phyloP scores from a whole-genome alignment of 2,329 filamentous ascomycete genomes.

The Colletotrichum lindemuthianum region DNA sequence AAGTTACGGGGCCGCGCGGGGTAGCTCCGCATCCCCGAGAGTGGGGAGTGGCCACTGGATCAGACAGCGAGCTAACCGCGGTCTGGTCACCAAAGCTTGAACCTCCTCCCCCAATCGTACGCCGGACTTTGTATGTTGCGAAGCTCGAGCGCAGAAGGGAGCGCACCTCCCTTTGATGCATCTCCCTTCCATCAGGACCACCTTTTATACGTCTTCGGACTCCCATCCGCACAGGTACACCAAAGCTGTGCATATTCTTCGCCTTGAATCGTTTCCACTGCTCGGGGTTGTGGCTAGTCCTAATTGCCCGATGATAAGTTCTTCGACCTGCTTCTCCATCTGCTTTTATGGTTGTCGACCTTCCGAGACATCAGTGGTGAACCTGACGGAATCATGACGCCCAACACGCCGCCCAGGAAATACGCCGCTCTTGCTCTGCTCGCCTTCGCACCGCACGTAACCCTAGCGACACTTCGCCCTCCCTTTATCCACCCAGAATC shows the following conservation, averaged over 20 bases:
- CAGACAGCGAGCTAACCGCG: too few relatives aligned
- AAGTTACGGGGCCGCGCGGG: constrained; percentile 27
- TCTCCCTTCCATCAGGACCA: constrained; percentile 16
- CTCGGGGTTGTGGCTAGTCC: not conserved
- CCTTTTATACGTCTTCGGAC: not conserved
- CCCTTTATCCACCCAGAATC: constrained; percentile 37
- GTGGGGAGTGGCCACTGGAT: too few relatives aligned
- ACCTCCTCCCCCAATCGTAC: constrained; percentile 13
- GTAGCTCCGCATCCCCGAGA: constrained; percentile 22
- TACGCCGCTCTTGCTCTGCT: constrained; percentile 12
- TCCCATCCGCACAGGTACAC: constrained; percentile 1
- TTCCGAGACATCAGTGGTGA: not conserved
- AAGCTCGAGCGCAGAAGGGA: constrained; percentile 14
- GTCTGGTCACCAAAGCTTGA: constrained; percentile 10
- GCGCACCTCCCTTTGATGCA: not conserved
- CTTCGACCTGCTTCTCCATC: not conserved
- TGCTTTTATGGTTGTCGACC: not conserved
- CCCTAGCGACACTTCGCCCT: constrained; percentile 23
- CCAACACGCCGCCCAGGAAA: constrained; percentile 5
- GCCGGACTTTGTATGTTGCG: constrained; percentile 5
- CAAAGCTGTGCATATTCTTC: not conserved
- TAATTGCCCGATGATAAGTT: too few relatives aligned
- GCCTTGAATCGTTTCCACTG: constrained; percentile 13
- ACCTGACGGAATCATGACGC: constrained; percentile 17
- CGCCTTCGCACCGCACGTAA: not conserved